These are phyloP conservation scores for Sphaerulina musiva DNA, from an alignment of 2,329 filamentous ascomycete species.

Conservation along the genomic window DNA sequence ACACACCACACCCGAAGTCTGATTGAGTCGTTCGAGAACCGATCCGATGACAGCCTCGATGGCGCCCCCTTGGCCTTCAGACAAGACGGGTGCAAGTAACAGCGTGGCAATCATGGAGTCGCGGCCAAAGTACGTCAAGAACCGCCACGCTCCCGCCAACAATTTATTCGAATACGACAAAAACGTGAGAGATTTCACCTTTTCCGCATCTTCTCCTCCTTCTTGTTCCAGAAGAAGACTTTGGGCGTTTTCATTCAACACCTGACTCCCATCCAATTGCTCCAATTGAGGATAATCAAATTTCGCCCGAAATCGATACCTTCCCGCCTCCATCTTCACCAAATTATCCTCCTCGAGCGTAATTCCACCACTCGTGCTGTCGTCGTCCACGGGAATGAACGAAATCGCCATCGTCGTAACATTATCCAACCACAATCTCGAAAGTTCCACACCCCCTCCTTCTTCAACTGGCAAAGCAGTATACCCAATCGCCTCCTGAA, in stretches of 20 bases:
- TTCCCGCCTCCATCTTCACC: constrained; percentile 47
- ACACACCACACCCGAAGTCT: constrained; percentile 54
- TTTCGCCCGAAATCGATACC: constrained; percentile 53
- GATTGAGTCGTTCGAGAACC: constrained; percentile 56
- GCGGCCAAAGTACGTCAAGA: constrained; percentile 61
- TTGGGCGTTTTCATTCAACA: constrained; percentile 46
- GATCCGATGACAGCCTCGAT: constrained; percentile 57
- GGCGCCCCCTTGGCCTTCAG: constrained; percentile 48
- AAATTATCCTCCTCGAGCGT: constrained; percentile 34
- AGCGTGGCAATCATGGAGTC: constrained; percentile 58
- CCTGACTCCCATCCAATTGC: constrained; percentile 46
- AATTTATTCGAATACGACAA: constrained; percentile 59
- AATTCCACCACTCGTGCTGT: constrained; percentile 27
- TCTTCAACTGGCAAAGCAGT: constrained; percentile 29
- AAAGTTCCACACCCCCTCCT: constrained; percentile 43
- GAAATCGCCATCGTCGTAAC: constrained; percentile 51
- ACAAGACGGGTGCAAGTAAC: constrained; percentile 53
- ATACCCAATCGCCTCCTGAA: constrained; percentile 51
- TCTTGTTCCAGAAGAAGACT: constrained; percentile 40
- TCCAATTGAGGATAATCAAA: constrained; percentile 57
- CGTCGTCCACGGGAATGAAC: constrained; percentile 37
- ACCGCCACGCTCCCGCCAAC: constrained; percentile 59
- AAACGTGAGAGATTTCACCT: constrained; percentile 53
- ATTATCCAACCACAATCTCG: constrained; percentile 57
- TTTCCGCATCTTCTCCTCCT: constrained; percentile 29